Conservation (phyloP, 2,329 filamentous ascomycete genomes). For the Fusarium miscanthi region DNA sequence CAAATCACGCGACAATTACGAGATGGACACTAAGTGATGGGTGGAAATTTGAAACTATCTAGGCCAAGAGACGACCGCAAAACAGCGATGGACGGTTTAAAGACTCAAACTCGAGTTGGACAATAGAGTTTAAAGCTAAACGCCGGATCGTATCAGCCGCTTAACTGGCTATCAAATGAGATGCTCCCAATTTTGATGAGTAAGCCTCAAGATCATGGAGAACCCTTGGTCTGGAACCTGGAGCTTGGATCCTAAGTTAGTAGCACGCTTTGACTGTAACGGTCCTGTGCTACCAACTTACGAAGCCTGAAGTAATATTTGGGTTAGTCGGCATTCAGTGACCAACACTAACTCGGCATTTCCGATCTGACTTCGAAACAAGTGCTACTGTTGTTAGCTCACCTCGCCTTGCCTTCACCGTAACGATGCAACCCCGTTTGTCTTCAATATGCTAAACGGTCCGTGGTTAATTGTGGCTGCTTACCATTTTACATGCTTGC, state of each 20-base stretch:
- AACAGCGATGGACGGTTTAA: background rate
- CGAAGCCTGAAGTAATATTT: background rate
- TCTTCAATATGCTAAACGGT: background rate
- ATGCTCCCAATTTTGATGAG: background rate
- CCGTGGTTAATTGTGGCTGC: background rate
- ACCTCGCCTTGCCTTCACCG: background rate
- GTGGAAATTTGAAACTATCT: background rate
- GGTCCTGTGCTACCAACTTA: background rate
- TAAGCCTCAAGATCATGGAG: background rate
- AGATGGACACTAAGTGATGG: background rate
- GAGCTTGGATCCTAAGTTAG: background rate
- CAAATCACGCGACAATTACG: background rate
- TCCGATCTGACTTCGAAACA: background rate
- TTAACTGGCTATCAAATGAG: background rate
- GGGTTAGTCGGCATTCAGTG: background rate
- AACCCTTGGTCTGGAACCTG: background rate
- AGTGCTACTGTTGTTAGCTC: background rate
- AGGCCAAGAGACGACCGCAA: background rate
- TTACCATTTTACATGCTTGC: background rate
- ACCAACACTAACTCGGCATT: background rate
- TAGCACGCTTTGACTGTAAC: background rate
- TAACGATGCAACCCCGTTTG: background rate
- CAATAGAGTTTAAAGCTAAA: slow-evolving; percentile 17
- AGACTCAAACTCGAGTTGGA: background rate
- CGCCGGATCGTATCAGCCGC: background rate